These are phyloP conservation scores for Penicillium sp. DNA, from an alignment of 2,329 filamentous ascomycete species.

Conservation along the genomic window DNA sequence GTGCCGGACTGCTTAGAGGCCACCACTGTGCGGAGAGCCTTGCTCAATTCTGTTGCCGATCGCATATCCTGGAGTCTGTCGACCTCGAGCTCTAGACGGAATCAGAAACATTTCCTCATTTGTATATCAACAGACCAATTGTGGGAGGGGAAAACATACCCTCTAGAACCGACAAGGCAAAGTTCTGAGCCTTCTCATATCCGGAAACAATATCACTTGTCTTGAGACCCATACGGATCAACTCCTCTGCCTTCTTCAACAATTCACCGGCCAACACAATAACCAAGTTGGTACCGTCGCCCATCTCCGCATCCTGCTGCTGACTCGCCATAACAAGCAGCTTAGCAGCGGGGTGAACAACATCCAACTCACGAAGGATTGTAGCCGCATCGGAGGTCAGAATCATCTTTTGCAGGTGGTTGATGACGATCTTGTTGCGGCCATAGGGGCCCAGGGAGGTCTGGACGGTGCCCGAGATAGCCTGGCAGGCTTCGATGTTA, in stretches of 20 bases:
- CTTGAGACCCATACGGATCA: slow-evolving; percentile 95
- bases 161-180: slow-evolving; percentile 80
- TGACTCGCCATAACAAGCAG: slow-evolving; percentile 97
- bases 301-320: slow-evolving; percentile 99
- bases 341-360: slow-evolving; percentile 97
- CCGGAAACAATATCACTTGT: slow-evolving; percentile 95
- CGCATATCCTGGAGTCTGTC: slow-evolving; percentile 86
- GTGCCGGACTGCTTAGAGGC: slow-evolving; percentile 94
- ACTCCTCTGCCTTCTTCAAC: slow-evolving; percentile 93
- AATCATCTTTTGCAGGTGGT: slow-evolving; percentile 99
- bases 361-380: slow-evolving; percentile 94
- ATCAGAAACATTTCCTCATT: slow-evolving; percentile 12
- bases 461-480: slow-evolving; percentile 93
- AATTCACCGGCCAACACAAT: slow-evolving; percentile 94
- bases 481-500: slow-evolving; percentile 97
- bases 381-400: slow-evolving; percentile 96
- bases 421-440: slow-evolving; percentile 99
- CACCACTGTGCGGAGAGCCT: slow-evolving; percentile 92
- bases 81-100: slow-evolving; percentile 67
- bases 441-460: slow-evolving; percentile 96
- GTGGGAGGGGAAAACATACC: slow-evolving; percentile 43
- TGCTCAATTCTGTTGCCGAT: slow-evolving; percentile 79
- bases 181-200: slow-evolving; percentile 91
- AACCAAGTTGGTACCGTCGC: slow-evolving; percentile 95
- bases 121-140: not conserved